These are phyloP conservation scores for Adansonia grandidieri DNA, from an alignment of 441 rosid species.

Conservation along the genomic window DNA sequence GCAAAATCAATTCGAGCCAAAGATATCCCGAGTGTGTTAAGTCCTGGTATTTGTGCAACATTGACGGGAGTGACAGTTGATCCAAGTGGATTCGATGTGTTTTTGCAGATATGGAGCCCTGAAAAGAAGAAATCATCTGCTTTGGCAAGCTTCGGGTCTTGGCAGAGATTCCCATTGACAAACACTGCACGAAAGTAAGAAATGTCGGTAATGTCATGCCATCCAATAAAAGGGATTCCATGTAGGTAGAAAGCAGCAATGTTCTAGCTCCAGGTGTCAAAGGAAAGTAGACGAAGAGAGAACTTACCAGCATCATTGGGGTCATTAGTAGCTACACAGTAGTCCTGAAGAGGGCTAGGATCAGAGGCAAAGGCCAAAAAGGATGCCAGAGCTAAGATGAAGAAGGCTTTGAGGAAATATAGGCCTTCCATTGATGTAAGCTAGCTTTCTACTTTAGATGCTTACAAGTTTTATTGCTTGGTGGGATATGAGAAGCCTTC, in stretches of 20 bases:
- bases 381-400: constrained; percentile 26
- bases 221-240: neutral
- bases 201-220: neutral
- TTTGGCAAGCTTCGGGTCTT: too few species aligned
- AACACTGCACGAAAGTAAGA: neutral
- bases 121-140: too few species aligned
- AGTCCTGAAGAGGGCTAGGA: constrained; percentile 43
- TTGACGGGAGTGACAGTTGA: too few species aligned
- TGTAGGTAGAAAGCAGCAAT: neutral
- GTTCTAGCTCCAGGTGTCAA: neutral
- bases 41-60: too few species aligned
- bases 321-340: constrained; percentile 35
- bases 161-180: too few species aligned
- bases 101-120: too few species aligned
- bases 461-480: neutral
- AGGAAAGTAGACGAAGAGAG: neutral
- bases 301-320: constrained; percentile 20
- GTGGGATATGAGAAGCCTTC: neutral
- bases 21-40: too few species aligned
- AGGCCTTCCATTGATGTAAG: constrained; percentile 23
- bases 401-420: constrained; percentile 4
- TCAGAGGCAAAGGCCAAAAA: constrained; percentile 31
- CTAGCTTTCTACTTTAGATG: neutral
- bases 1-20: too few species aligned
- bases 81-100: too few species aligned